Conservation (phyloP, 306 rosid species). For the Dryas octopetala region DNA sequence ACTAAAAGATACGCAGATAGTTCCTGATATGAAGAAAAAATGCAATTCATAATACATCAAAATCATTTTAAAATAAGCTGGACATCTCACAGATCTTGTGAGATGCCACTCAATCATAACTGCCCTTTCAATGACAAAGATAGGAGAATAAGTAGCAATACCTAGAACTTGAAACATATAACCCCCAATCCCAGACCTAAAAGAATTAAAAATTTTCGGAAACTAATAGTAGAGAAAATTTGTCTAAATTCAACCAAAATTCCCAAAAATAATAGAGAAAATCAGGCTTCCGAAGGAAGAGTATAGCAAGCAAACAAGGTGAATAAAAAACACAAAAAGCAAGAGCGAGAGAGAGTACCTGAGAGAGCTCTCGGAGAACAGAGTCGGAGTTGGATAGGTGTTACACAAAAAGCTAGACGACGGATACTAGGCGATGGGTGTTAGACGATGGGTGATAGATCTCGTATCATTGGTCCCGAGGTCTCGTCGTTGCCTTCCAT, state of each 20-base stretch:
- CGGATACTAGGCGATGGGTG: too few relatives aligned
- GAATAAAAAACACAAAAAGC: neutral
- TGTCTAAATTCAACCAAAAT: neutral
- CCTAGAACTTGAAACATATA: neutral
- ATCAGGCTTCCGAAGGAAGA: neutral
- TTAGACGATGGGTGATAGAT: too few relatives aligned
- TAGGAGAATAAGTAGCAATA: neutral
- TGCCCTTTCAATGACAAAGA: neutral
- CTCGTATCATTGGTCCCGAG: too few relatives aligned
- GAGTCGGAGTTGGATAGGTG: too few relatives aligned
- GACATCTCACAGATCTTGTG: neutral
- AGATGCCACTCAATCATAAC: neutral
- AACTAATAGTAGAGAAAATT: neutral
- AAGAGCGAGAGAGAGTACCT: conserved; percentile 40
- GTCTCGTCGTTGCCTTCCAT: too few relatives aligned
- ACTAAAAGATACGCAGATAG: neutral
- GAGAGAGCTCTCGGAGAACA: conserved; percentile 67
- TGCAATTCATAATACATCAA: neutral
- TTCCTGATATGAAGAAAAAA: neutral
- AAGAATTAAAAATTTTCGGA: neutral
- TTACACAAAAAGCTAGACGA: too few relatives aligned
- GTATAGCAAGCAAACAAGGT: neutral
- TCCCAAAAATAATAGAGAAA: neutral
- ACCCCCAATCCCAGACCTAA: neutral
- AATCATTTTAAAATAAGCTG: neutral